Conservation (phyloP, 2,329 filamentous ascomycete genomes). For the Trichoderma simmonsii region DNA sequence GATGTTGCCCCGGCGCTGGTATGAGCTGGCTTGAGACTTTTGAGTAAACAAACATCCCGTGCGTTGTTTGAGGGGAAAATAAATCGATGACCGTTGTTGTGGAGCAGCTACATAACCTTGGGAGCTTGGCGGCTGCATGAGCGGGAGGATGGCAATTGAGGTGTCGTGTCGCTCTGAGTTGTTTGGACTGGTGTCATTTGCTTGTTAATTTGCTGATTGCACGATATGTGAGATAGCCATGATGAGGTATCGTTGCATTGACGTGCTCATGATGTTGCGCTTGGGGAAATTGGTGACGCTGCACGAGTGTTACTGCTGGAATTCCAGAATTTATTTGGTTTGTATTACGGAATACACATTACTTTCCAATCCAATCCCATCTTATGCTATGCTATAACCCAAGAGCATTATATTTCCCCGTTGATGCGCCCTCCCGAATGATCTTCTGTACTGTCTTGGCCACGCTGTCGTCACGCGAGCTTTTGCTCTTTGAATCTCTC, state of each 20-base stretch:
- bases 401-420: slow-evolving; percentile 35
- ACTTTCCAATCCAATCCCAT: not conserved
- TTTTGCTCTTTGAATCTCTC: not conserved
- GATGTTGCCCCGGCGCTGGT: not conserved
- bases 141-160: not conserved
- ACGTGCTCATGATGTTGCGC: not conserved
- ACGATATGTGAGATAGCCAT: not conserved
- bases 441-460: slow-evolving; percentile 27
- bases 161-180: not conserved
- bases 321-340: not conserved
- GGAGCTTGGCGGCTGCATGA: not conserved
- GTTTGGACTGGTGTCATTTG: not conserved
- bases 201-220: not conserved
- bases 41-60: not conserved
- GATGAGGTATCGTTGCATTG: not conserved
- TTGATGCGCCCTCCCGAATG: slow-evolving; percentile 28
- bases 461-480: not conserved
- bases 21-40: not conserved
- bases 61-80: not conserved
- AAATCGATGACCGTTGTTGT: not conserved
- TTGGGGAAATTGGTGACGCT: not conserved
- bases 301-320: not conserved
- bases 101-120: not conserved
- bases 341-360: not conserved
- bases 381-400: slow-evolving; percentile 29